Conservation (phyloP, 345 rosid genomes). For the Pelargonium nanum region DNA sequence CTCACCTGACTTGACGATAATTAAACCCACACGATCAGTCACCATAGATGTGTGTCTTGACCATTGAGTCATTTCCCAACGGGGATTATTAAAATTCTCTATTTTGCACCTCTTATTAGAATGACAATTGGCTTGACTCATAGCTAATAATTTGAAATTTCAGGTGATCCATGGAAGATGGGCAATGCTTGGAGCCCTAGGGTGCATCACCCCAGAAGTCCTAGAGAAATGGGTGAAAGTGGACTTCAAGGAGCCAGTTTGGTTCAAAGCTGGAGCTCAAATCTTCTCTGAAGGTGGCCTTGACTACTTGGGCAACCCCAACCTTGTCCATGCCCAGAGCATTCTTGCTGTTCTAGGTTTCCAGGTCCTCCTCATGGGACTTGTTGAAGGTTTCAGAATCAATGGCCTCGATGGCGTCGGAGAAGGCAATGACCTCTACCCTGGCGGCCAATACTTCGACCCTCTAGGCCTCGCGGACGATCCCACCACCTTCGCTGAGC, state of each 20-base stretch:
- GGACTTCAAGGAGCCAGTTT: slow-evolving; percentile 91
- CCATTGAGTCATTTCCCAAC: too few relatives aligned
- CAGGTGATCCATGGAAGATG: slow-evolving; percentile 92
- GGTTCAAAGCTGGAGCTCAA: slow-evolving; percentile 98
- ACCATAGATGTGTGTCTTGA: too few relatives aligned
- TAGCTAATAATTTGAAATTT: neutral
- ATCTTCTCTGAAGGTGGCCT: slow-evolving; percentile 96
- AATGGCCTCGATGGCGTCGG: slow-evolving; percentile 89
- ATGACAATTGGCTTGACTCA: too few relatives aligned
- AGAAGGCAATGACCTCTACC: slow-evolving; percentile 89
- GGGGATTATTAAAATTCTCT: too few relatives aligned
- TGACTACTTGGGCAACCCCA: slow-evolving; percentile 97
- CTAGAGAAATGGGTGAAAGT: slow-evolving; percentile 74
- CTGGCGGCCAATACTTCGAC: slow-evolving; percentile 83
- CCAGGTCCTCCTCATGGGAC: slow-evolving; percentile 87
- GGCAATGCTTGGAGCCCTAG: slow-evolving; percentile 96
- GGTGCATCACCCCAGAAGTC: slow-evolving; percentile 91
- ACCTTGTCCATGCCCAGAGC: slow-evolving; percentile 96
- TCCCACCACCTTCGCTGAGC: slow-evolving; percentile 75
- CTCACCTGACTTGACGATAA: too few relatives aligned
- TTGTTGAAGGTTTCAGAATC: slow-evolving; percentile 90
- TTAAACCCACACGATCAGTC: too few relatives aligned
- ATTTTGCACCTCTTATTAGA: too few relatives aligned
- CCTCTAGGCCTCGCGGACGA: slow-evolving; percentile 88
- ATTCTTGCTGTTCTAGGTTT: slow-evolving; percentile 80